phyloP scores from a whole-genome alignment of 2,329 filamentous ascomycete species.

The Tympanopsis confertula region DNA sequence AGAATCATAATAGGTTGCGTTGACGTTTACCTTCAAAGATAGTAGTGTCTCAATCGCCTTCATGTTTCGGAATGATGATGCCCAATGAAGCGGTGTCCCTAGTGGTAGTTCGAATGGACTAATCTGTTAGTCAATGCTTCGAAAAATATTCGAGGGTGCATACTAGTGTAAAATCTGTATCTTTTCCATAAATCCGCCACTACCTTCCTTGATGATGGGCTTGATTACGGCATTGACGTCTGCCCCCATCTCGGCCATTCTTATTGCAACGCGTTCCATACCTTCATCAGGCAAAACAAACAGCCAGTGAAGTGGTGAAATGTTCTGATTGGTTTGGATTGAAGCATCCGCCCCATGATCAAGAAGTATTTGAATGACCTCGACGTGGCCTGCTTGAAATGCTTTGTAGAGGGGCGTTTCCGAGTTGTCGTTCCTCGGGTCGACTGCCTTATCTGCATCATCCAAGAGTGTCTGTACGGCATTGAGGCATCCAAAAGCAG shows the following conservation, averaged over 20 bases:
- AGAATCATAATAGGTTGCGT: conserved; percentile 8
- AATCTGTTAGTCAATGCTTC: conserved; percentile 3
- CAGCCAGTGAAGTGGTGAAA: neutral
- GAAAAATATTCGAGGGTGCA: conserved; percentile 1
- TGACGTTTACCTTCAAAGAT: conserved; percentile 11
- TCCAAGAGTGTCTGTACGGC: conserved; percentile 8
- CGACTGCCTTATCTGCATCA: conserved; percentile 4
- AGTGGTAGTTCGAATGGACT: conserved; percentile 15
- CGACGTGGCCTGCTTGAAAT: conserved; percentile 12
- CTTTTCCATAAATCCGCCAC: conserved; percentile 8
- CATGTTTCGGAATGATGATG: conserved; percentile 9
- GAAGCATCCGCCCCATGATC: conserved; percentile 10
- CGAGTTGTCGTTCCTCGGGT: conserved; percentile 12
- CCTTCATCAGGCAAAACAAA: neutral
- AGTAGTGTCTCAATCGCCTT: conserved; percentile 10
- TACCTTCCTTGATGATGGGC: conserved; percentile 8
- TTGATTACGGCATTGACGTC: conserved; percentile 9
- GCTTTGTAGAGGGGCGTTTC: conserved; percentile 15
- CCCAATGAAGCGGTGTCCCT: conserved; percentile 15
- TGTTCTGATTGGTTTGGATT: conserved; percentile 5
- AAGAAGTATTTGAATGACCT: conserved; percentile 11
- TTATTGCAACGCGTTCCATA: neutral
- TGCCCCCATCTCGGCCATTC: conserved; percentile 8
- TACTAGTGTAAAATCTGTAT: conserved; percentile 14
- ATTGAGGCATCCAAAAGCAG: conserved; percentile 8